These are phyloP conservation scores for Hymenoscyphus linearis DNA, from an alignment of 2,329 filamentous ascomycete genomes.

Conservation along the genomic window DNA sequence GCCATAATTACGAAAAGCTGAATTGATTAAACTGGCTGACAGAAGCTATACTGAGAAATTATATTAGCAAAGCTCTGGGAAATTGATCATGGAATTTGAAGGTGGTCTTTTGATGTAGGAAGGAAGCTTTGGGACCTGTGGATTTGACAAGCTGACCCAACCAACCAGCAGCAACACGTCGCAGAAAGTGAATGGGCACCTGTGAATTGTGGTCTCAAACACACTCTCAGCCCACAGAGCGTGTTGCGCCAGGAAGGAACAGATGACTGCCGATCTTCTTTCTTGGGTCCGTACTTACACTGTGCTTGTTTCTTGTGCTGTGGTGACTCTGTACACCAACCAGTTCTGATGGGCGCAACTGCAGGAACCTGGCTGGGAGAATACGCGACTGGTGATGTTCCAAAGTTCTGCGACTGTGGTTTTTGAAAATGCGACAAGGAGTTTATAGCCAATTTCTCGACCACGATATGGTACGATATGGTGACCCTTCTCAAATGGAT, in stretches of 20 bases:
- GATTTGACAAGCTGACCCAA: constrained; percentile 2
- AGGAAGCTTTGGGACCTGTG: constrained; percentile 12
- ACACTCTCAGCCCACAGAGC: constrained; percentile 5
- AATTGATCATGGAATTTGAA: constrained; percentile 13
- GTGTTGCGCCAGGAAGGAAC: constrained; percentile 4
- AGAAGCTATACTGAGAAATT: neutral
- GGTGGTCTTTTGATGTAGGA: constrained; percentile 3
- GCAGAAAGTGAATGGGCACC: constrained; percentile 7
- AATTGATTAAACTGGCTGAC: neutral
- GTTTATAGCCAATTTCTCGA: neutral
- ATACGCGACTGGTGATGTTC: constrained; percentile 12
- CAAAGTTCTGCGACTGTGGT: neutral
- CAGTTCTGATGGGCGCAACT: constrained; percentile 6
- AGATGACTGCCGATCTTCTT: constrained; percentile 4
- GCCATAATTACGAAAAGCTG: constrained; percentile 20
- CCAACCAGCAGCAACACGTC: constrained; percentile 25
- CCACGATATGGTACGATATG: neutral
- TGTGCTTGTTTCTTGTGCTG: constrained; percentile 8
- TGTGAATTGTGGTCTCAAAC: constrained; percentile 4
- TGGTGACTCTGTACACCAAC: constrained; percentile 12
- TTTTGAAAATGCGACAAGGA: neutral
- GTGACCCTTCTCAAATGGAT: neutral
- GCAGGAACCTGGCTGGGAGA: constrained; percentile 4
- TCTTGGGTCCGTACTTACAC: constrained; percentile 14
- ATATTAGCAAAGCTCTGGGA: constrained; percentile 3